Evolutionary conservation across 805 yeast species (phyloP), one percentile per base, ranked within the genome.

Genomic region (Zygosaccharomyces rouxii): DNA sequence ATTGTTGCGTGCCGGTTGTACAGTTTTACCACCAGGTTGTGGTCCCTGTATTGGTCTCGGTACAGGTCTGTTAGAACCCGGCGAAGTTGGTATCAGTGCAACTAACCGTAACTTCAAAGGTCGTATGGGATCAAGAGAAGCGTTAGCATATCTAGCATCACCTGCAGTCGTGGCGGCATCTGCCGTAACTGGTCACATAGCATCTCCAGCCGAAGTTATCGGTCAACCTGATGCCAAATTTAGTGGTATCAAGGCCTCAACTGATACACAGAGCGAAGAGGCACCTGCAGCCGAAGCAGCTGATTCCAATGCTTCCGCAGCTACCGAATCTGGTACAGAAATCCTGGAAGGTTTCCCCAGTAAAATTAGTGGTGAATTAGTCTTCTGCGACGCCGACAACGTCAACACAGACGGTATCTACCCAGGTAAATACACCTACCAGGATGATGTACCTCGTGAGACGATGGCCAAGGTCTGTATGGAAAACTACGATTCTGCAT

Each of bases 11-110:
- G 96, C 98, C 7, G 99, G 99, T 46, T 95, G 97, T 51, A 86
- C 73, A 59, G 88, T 97, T 30, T 79, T 94, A 58, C 98, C 98
- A 18, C 96, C 99, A 13, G 99, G 99, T 19, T 94, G 99, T 73
- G 99, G 99, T 40, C 99, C 99, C 21, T 94, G 99, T 74, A 94
- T 94, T 64, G 99, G 99, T 31, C 75, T 94, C 48, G 99, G 99
- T 48, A 77, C 95, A 25, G 99, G 99, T 43, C 74, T 94, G 55
- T 74, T 94, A 57, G 83, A 94, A 70, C 92, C 88, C 30, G 99
- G 99, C 39, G 98, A 94, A 70, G 95, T 94, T 50, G 99, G 99
- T 55, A 94, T 94, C 61, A 87, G 96, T 55, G 99, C 99, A 50
- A 94, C 99, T 6, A 94, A 94, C 75, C 83, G 99, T 74, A 94